Evolutionary conservation across 176 grass and related monocot species (phyloP), one percentile per base, ranked within the genome.

Genomic region (Elaeis guineensis): DNA sequence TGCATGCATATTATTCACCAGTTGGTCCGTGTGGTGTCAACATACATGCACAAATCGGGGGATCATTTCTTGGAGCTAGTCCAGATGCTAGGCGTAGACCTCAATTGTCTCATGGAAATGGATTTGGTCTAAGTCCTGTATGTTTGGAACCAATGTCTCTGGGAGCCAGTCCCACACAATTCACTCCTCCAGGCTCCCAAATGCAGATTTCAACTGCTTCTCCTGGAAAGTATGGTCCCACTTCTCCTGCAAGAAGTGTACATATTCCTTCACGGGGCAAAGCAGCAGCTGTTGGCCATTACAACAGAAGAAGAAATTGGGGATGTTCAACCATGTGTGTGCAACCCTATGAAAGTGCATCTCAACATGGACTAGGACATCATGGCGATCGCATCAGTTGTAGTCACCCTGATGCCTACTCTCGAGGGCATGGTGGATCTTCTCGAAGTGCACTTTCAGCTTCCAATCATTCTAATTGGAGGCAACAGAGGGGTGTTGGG

Each of bases 111-210:
- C 68, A 89, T 83, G 80, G 75, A 61, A 81, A 69, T 69, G 71
- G 87, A 60, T 81, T 86, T 82, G 77, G 79, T 22, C 71, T 63
- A 64, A 99, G 94, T 66, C 94, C 94, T 79, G 85, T 84, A 50
- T 77, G 77, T 74, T 73, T 79, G 22, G 77, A 84, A 24, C 73
- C 76, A 73, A 85, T 92, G 79, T 86, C 85, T 75, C 94, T 99
- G 23, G 94, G 94, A 57, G 82, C 67, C 51, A 99, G 94, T 73
- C 94, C 94, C 61, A 93, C 85, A 59, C 94, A 99, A 28, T 93
- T 86, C 83, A 93, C 88, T 50, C 88, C 94, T 16, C 88, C 94
- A 67, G 83, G 76, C 66, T 89, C 87, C 50, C 84, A 89, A 52
- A 80, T 81, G 64, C 85, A 82, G 52, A 69, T 84, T 50, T 70